Conservation (phyloP, 306 rosid species). For the Pterocarpus macrocarpus region DNA sequence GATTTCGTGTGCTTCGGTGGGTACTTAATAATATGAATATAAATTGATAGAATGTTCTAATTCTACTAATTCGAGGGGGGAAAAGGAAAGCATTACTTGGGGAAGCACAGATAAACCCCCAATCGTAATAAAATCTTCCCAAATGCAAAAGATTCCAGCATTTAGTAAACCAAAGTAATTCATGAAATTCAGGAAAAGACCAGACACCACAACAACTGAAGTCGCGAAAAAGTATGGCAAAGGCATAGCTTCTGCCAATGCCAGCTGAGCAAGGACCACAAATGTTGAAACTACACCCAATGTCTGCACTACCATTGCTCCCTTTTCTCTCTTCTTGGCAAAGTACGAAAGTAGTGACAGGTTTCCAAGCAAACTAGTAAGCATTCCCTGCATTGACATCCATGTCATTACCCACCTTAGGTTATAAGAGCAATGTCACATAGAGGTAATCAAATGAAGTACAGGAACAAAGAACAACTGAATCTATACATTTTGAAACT, state of each 20-base stretch:
- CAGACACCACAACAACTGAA: constrained; percentile 68
- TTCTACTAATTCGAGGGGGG: constrained; percentile 23
- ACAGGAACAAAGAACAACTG: neutral
- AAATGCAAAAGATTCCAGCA: constrained; percentile 69
- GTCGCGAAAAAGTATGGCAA: constrained; percentile 71
- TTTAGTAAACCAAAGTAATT: constrained; percentile 73
- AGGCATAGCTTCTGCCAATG: constrained; percentile 90
- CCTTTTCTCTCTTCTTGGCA: constrained; percentile 89
- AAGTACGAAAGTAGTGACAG: constrained; percentile 88
- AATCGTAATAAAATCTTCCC: constrained; percentile 92
- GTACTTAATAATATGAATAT: neutral
- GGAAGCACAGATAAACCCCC: constrained; percentile 90
- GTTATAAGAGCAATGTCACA: constrained; percentile 22
- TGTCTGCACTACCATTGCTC: constrained; percentile 85
- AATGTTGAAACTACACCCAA: constrained; percentile 72
- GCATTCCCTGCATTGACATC: constrained; percentile 74
- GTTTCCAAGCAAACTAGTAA: constrained; percentile 87
- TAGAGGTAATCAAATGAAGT: neutral
- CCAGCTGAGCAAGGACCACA: constrained; percentile 75
- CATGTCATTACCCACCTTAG: constrained; percentile 2
- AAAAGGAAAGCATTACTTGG: constrained; percentile 64
- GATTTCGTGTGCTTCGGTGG: constrained; percentile 1
- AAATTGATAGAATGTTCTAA: constrained; percentile 19
- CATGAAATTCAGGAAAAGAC: constrained; percentile 79
- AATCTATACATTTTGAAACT: neutral